A percentile compares a stretch with the other conserved stretches of the same genome.
Evolutionary conservation across 129 eudicot genomes (phyloP).

Genomic region (Centaurea solstitialis): DNA sequence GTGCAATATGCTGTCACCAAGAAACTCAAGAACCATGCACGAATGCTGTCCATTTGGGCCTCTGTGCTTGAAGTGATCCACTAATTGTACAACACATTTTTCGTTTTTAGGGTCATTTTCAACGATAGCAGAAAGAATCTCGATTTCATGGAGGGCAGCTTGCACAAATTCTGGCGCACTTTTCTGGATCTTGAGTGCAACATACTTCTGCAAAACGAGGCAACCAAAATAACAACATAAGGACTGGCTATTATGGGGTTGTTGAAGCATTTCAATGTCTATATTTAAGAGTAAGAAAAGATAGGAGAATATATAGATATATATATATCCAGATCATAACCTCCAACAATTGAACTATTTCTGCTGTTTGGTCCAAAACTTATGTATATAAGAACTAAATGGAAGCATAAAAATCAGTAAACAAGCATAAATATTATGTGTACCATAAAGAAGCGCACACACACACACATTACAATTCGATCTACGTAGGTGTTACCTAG

Average conservation of each 20-base stretch:
- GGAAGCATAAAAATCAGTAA: not conserved
- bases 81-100: conserved; percentile 67
- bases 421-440: not conserved
- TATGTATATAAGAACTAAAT: not conserved
- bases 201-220: conserved; percentile 51
- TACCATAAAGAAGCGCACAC: not conserved
- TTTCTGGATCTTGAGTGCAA: conserved; percentile 95
- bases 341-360: not conserved
- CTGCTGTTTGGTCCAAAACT: not conserved
- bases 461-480: not conserved
- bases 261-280: not conserved
- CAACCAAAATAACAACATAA: conserved; percentile 24
- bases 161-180: conserved; percentile 96
- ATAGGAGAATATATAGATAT: not conserved
- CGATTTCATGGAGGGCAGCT: conserved; percentile 94
- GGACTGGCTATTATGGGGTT: not conserved
- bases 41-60: conserved; percentile 98
- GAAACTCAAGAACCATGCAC: conserved; percentile 98
- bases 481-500: not conserved
- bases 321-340: not conserved
- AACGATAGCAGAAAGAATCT: conserved; percentile 72
- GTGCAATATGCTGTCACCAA: conserved; percentile 88
- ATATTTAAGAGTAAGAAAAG: not conserved
- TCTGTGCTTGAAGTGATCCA: conserved; percentile 89
- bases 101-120: conserved; percentile 68